These are phyloP conservation scores for Backusella australiensis DNA, from an alignment of 192 early-diverging fungal species.

Conservation along the genomic window DNA sequence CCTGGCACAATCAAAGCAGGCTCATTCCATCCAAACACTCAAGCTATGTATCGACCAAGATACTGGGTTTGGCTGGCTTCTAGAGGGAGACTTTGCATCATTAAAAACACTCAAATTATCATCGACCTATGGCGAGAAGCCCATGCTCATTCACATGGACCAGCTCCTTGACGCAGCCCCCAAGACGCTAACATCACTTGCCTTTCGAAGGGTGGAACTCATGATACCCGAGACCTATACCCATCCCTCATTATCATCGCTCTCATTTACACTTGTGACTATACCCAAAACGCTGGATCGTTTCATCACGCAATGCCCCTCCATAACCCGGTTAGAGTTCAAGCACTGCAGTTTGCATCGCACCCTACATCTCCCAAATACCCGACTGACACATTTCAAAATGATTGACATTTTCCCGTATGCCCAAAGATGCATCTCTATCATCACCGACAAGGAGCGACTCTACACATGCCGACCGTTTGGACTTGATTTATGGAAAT, in stretches of 20 bases:
- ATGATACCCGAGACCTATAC: not conserved
- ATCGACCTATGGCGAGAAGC: not conserved
- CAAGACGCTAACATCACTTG: not conserved
- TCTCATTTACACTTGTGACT: not conserved
- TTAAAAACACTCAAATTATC: not conserved
- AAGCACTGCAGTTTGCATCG: not conserved
- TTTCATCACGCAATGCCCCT: not conserved
- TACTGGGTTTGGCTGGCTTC: not conserved
- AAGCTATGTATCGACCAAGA: not conserved
- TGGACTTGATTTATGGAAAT: not conserved
- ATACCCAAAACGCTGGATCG: not conserved
- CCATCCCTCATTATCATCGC: not conserved
- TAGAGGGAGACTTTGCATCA: not conserved
- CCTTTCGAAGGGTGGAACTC: not conserved
- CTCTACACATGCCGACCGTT: not conserved
- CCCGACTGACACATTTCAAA: not conserved
- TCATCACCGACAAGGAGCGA: not conserved
- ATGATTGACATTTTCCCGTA: not conserved
- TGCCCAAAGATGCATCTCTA: not conserved
- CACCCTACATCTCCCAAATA: not conserved
- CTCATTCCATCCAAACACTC: not conserved
- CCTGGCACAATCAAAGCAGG: not conserved
- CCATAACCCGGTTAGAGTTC: not conserved
- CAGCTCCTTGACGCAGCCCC: not conserved
- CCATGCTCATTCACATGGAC: not conserved